Base-by-base conservation (phyloP, 768 basidiomycete genomes). In the Amanita inopinata region DNA sequence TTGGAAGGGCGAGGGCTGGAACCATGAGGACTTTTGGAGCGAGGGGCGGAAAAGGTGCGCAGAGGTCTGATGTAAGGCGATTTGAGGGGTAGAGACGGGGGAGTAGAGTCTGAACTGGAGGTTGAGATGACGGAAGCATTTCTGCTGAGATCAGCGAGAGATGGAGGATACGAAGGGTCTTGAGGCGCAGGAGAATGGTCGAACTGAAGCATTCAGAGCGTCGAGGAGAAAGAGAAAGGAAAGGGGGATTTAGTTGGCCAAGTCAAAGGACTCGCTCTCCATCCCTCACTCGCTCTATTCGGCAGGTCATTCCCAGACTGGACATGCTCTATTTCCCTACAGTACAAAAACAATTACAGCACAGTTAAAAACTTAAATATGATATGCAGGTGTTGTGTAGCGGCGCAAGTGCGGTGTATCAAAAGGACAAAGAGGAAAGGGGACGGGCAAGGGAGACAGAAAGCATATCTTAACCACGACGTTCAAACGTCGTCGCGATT, bases 121-220 rank as follows among this genome's bases (percentile, higher is more conserved):
- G 70, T 76, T 0, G 81, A 84, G 44, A 85, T 81, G 56, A 82
- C 83, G 9, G 83, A 83, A 1, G 83, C 70, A 64, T 83, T 83
- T 57, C 83, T 73, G 63, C 78, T 80, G 38, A 85, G 70, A 56
- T 80, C 76, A 37, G 79, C 76, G 44, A 85, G 54, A 36, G 56
- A 51, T 8, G 51, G 47, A 37, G 51, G 41, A 25, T 23, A 46
- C 9, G 53, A 39, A 45, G 46, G 40, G 10, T 67, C 65, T 20
- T 63, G 56, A 15, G 60, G 56, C 39, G 61, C 57, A 5, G 55
- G 42, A 5, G 59, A 46, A 36, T 53, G 50, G 40, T 65, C 59
- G 40, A 63, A 46, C 46, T 59, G 56, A 51, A 67, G 61, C 68
- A 70, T 70, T 37, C 52, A 58, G 53, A n/a, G n/a, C n/a, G n/a